Evolutionary conservation across 2,329 filamentous ascomycete species (phyloP).

Genomic region (Sordariomycetes sp.): DNA sequence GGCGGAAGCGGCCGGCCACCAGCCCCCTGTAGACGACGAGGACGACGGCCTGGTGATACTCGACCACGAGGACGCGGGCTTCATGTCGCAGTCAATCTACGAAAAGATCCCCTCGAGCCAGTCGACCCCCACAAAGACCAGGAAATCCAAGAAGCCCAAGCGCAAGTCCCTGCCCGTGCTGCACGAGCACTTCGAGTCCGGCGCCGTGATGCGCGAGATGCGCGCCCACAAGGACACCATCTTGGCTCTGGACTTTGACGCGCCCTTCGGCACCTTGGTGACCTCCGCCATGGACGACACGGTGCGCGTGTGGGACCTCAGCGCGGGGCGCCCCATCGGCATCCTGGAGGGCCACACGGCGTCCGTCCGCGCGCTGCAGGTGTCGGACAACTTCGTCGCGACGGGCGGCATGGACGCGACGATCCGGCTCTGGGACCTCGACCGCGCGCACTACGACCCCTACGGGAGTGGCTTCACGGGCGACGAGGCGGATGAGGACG

Average conservation of each 20-base stretch:
- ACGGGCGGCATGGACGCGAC: constrained; percentile 93
- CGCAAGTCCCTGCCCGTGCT: constrained; percentile 86
- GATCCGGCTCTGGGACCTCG: constrained; percentile 89
- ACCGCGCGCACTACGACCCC: constrained; percentile 72
- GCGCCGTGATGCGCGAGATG: constrained; percentile 76
- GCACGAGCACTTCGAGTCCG: constrained; percentile 88
- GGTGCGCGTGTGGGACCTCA: constrained; percentile 92
- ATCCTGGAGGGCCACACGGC: constrained; percentile 87
- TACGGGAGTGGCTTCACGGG: constrained; percentile 47
- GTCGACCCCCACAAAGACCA: constrained; percentile 34
- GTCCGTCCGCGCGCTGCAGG: constrained; percentile 82
- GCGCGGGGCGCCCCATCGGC: constrained; percentile 83
- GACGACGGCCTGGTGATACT: constrained; percentile 29
- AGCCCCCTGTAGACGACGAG: constrained; percentile 24
- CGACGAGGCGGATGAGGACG: constrained; percentile 47
- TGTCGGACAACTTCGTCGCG: constrained; percentile 89
- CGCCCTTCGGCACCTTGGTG: constrained; percentile 92
- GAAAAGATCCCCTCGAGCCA: constrained; percentile 63
- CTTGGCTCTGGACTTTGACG: constrained; percentile 88
- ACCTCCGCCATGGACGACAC: constrained; percentile 87
- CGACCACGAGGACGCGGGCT: constrained; percentile 40
- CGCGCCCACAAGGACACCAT: constrained; percentile 80
- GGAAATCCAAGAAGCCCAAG: constrained; percentile 43
- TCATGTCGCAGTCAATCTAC: constrained; percentile 98
- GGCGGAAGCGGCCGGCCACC: constrained; percentile 29